Conservation (phyloP, 2,329 filamentous ascomycete genomes). For the Cytospora mali region DNA sequence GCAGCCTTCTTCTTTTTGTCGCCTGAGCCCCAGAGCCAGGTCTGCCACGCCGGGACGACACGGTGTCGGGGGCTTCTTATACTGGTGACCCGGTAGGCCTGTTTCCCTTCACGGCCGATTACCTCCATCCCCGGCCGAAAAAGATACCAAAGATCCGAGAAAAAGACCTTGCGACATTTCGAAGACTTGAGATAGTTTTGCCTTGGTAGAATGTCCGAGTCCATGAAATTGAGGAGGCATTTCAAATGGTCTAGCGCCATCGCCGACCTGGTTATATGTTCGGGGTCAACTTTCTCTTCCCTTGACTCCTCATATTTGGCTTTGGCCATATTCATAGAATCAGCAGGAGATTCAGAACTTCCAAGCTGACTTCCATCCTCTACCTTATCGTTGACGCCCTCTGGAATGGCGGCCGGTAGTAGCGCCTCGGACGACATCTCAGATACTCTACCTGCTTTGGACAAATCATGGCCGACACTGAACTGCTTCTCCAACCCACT, state of each 20-base stretch:
- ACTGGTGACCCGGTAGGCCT: slow-evolving; percentile 34
- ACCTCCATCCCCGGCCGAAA: slow-evolving; percentile 35
- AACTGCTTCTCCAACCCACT: background rate
- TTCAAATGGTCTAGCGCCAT: slow-evolving; percentile 24
- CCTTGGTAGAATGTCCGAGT: slow-evolving; percentile 22
- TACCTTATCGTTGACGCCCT: background rate
- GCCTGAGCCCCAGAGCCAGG: background rate
- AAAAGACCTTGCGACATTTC: slow-evolving; percentile 27
- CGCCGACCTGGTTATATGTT: background rate
- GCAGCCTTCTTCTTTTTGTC: slow-evolving; percentile 7
- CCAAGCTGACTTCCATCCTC: background rate
- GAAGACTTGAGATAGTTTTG: slow-evolving; percentile 21
- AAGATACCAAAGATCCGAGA: slow-evolving; percentile 36
- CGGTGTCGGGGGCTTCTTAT: slow-evolving; percentile 22
- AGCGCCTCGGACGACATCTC: background rate
- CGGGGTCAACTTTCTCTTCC: background rate
- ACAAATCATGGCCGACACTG: no score
- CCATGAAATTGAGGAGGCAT: slow-evolving; percentile 31
- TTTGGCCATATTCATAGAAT: background rate
- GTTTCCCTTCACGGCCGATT: slow-evolving; percentile 24
- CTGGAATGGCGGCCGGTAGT: background rate
- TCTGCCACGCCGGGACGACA: background rate
- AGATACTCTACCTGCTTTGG: background rate
- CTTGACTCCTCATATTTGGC: background rate
- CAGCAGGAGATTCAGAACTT: background rate